Evolutionary conservation across 2,329 filamentous ascomycete species (phyloP), one percentile per base, ranked within the genome.

Genomic region (Passalora sequoiae): DNA sequence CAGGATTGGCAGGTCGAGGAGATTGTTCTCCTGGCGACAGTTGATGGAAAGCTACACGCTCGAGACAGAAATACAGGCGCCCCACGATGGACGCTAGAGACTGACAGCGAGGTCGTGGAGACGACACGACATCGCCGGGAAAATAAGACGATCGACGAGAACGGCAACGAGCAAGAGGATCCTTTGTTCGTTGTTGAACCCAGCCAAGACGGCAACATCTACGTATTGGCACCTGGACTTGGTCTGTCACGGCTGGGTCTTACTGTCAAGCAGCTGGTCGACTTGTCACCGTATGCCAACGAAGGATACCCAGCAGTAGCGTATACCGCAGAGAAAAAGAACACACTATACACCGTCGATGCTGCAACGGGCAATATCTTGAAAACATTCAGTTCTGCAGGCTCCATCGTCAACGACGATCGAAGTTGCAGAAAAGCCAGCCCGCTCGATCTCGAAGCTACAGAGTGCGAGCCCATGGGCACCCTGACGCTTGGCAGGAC

Each of bases 1-100:
- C 84, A 89, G 80, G 91, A 96, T 74, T 97, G 91, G 91, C 88
- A 96, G 85, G 89, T 96, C 73, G 91, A 97, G 86, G 89, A 97
- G 76, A 94, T 96, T 80, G 86, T 97, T 73, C 87, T 98, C 76
- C 77, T 98, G 85, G 91, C 92, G 86, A 97, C 92, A 79, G 86
- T 97, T 80, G 89, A 97, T 76, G 92, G 92, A 76, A 86, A 88
- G 66, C 80, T 97, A 61, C 86, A 95, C 72, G 89, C 91, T 66
- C 82, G 82, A 67, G 88, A 96, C 72, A 81, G 92, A 60, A 85
- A 83, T 64, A 92, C 85, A 40, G 92, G 92, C 58, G 77, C 83
- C 51, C 77, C 84, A 57, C 84, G 83, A 63, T 97, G 92, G 92
- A 83, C 85, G 60, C 76, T 95, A 49, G 81, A 88, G 66, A 80